Conservation (phyloP, 2,329 filamentous ascomycete species). For the Graphium sp. region DNA sequence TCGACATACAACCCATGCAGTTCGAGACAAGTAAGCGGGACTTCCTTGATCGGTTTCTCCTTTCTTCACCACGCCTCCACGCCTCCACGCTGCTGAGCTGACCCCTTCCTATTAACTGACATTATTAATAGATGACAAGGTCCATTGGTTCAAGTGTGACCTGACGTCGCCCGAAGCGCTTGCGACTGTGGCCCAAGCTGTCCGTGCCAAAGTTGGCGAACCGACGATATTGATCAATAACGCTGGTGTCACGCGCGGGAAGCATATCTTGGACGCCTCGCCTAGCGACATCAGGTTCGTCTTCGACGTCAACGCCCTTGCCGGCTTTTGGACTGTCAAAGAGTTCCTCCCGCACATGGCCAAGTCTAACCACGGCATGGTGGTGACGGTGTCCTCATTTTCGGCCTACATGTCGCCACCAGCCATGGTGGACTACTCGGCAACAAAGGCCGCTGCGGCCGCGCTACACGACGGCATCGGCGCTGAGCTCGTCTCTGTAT, state of each 20-base stretch:
- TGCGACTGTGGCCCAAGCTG: slow-evolving; percentile 17
- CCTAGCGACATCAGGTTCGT: slow-evolving; percentile 13
- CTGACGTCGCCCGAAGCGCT: slow-evolving; percentile 25
- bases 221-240: slow-evolving; percentile 39
- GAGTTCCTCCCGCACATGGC: slow-evolving; percentile 40
- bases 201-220: slow-evolving; percentile 23
- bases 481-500: slow-evolving; percentile 29
- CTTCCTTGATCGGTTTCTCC: too few species aligned
- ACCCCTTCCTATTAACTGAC: too few species aligned
- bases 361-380: slow-evolving; percentile 36
- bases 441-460: slow-evolving; percentile 38
- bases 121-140: neutral
- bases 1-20: slow-evolving; percentile 34
- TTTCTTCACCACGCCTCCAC: neutral
- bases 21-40: slow-evolving; percentile 17
- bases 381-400: slow-evolving; percentile 37
- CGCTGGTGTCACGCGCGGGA: slow-evolving; percentile 33
- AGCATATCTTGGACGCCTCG: slow-evolving; percentile 24
- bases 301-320: slow-evolving; percentile 40
- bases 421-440: slow-evolving; percentile 40
- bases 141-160: slow-evolving; percentile 16
- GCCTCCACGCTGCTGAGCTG: too few species aligned
- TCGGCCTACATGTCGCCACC: slow-evolving; percentile 36
- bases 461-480: slow-evolving; percentile 41
- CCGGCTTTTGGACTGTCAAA: slow-evolving; percentile 37